These are phyloP conservation scores for Hypoxylon rubiginosum DNA, from an alignment of 2,329 filamentous ascomycete species.

Conservation along the genomic window DNA sequence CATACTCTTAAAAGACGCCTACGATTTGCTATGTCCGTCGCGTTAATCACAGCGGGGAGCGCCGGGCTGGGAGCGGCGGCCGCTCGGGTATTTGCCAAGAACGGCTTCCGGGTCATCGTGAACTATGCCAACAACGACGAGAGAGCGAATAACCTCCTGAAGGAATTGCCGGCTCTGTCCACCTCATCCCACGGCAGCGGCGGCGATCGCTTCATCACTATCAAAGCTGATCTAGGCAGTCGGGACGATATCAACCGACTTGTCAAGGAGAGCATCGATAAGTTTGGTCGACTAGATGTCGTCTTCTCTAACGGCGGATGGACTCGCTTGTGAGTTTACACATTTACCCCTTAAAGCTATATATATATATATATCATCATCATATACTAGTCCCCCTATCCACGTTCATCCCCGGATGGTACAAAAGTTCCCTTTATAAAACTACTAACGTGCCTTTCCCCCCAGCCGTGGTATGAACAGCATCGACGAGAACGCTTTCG, in stretches of 20 bases:
- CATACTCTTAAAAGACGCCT: background rate
- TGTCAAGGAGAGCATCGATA: slow-evolving; percentile 69
- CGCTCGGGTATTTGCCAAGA: slow-evolving; percentile 74
- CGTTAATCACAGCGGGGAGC: slow-evolving; percentile 65
- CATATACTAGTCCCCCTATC: background rate
- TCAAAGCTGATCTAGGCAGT: slow-evolving; percentile 76
- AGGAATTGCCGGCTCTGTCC: slow-evolving; percentile 66
- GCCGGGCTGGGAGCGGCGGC: slow-evolving; percentile 80
- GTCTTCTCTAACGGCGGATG: slow-evolving; percentile 81
- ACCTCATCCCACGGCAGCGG: slow-evolving; percentile 45
- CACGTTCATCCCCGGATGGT: background rate
- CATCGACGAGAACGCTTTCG: slow-evolving; percentile 66
- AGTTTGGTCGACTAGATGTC: slow-evolving; percentile 80
- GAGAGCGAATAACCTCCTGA: slow-evolving; percentile 70
- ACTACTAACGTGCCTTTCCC: slow-evolving; percentile 11
- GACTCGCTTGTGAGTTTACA: slow-evolving; percentile 55
- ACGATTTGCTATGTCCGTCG: slow-evolving; percentile 47
- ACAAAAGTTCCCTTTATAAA: background rate
- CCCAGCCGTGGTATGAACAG: slow-evolving; percentile 57
- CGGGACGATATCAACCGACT: slow-evolving; percentile 70
- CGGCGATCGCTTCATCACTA: slow-evolving; percentile 57
- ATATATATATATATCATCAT: background rate
- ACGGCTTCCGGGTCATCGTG: slow-evolving; percentile 77
- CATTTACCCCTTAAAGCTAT: background rate
- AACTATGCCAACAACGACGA: slow-evolving; percentile 77